Conservation (phyloP, 2,329 filamentous ascomycete species). For the Aureobasidium zeae region DNA sequence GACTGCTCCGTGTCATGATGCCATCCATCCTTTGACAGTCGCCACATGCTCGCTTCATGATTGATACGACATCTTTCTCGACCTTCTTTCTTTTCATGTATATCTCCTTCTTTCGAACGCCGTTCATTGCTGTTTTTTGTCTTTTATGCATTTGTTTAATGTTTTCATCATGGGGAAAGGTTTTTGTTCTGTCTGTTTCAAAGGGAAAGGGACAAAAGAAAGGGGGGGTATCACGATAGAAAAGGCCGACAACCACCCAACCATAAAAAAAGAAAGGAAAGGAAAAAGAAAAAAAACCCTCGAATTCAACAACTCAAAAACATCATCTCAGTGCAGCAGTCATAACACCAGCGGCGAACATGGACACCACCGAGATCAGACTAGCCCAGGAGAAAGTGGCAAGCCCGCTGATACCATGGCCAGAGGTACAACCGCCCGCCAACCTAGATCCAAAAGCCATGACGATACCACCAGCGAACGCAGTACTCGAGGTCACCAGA, state of each 20-base stretch:
- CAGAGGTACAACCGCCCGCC: constrained; percentile 58
- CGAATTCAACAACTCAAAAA: not conserved
- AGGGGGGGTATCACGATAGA: constrained; percentile 2
- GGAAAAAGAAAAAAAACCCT: not conserved
- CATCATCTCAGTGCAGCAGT: constrained; percentile 1
- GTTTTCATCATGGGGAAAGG: not conserved
- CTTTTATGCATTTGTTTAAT: not conserved
- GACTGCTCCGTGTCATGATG: constrained; percentile 6
- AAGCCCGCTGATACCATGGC: constrained; percentile 60
- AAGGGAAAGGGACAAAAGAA: not conserved
- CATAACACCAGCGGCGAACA: constrained; percentile 47
- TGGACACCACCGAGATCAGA: constrained; percentile 49
- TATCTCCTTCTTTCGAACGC: not conserved
- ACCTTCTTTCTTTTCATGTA: not conserved
- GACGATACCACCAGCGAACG: constrained; percentile 46
- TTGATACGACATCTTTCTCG: not conserved
- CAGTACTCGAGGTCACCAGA: constrained; percentile 22
- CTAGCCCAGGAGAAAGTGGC: constrained; percentile 54
- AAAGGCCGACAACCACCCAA: not conserved
- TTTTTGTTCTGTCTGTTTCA: not conserved
- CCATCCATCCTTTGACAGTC: too few relatives aligned
- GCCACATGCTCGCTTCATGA: not conserved
- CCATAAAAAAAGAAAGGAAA: not conserved
- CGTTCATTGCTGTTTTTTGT: too few relatives aligned
- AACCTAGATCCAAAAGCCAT: constrained; percentile 53